Percentiles rank a stretch among this genome's conserved stretches.
phyloP scores from a whole-genome alignment of 2,329 filamentous ascomycete species.

The Endothia cerciana region DNA sequence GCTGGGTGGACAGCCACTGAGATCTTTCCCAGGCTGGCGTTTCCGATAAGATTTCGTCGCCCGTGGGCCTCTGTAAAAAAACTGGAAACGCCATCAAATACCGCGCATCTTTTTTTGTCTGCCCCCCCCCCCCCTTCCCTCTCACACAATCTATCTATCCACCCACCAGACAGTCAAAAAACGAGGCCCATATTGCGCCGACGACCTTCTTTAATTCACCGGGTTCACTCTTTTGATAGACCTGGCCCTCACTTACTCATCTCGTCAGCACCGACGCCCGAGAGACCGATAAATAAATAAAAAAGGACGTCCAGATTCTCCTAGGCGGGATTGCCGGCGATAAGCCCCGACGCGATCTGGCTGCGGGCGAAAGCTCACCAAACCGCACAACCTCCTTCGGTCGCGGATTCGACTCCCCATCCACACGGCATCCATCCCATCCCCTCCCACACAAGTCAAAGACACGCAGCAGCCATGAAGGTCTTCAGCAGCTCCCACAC shows the following conservation, averaged over 20 bases:
- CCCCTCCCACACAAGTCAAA: not conserved
- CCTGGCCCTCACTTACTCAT: not conserved
- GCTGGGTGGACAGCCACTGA: conserved; percentile 28
- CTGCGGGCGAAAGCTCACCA: not conserved
- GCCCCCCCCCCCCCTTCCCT: conserved; percentile 12
- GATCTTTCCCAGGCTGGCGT: not conserved
- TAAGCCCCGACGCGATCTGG: not conserved
- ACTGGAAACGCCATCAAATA: conserved; percentile 21
- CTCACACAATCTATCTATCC: conserved; percentile 7
- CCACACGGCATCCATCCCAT: not conserved
- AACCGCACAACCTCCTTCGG: not conserved
- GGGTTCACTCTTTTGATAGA: conserved; percentile 6
- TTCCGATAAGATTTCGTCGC: conserved; percentile 36
- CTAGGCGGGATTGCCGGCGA: not conserved
- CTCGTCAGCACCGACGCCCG: not conserved
- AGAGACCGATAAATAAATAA: not conserved
- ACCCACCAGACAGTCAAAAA: not conserved
- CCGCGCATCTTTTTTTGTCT: conserved; percentile 19
- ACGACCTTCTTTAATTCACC: conserved; percentile 23
- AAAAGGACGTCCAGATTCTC: not conserved
- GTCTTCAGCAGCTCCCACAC: conserved; percentile 89
- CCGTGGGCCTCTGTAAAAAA: conserved; percentile 15
- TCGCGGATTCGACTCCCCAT: not conserved
- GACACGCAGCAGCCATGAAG: conserved; percentile 35
- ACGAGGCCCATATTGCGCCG: conserved; percentile 2